These are phyloP conservation scores for Cladosporium phlei DNA, from an alignment of 2,329 filamentous ascomycete genomes.

Conservation along the genomic window DNA sequence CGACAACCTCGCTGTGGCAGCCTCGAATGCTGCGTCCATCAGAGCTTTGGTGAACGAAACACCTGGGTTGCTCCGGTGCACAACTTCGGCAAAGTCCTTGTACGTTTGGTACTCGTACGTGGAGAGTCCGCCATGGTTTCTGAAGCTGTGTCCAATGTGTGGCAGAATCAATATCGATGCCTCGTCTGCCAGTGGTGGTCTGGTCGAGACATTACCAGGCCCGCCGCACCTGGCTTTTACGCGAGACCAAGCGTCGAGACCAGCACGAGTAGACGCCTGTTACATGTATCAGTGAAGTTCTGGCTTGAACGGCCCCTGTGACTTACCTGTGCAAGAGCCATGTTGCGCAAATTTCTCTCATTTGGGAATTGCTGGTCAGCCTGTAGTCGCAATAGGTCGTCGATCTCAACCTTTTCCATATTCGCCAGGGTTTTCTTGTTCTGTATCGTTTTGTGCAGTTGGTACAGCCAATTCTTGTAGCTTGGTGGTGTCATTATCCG, in stretches of 20 bases:
- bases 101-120: background rate
- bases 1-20: background rate
- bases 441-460: background rate
- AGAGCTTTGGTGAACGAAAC: background rate
- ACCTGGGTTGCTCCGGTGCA: background rate
- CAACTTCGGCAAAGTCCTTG: background rate
- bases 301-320: background rate
- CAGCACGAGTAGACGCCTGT: background rate
- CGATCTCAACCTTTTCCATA: background rate
- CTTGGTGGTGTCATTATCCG: background rate
- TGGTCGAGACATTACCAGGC: background rate
- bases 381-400: background rate
- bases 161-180: background rate
- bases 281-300: background rate
- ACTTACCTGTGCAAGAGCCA: background rate
- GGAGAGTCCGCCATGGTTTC: background rate
- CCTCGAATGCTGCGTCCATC: background rate
- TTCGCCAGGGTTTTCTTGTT: background rate
- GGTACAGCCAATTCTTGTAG: background rate
- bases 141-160: too few species aligned
- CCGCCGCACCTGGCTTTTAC: too few species aligned
- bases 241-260: background rate
- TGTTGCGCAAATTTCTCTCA: background rate
- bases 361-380: background rate
- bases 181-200: background rate